Evolutionary conservation across 176 grass and related monocot genomes (phyloP).

Genomic region (Ensete glaucum): DNA sequence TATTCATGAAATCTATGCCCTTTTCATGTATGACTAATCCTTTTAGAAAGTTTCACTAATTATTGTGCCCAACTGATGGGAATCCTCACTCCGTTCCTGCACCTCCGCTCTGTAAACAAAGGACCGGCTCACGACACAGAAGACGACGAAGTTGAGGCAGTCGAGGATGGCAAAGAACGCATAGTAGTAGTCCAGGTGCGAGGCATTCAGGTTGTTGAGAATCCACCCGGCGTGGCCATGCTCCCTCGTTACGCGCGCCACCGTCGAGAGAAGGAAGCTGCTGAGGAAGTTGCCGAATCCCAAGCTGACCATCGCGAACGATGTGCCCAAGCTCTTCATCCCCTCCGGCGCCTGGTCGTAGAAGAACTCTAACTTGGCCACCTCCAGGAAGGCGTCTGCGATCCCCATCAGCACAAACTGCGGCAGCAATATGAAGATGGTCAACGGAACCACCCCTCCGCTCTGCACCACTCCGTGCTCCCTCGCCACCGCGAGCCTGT

Average conservation of each 20-base stretch:
- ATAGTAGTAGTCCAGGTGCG: conserved; percentile 15
- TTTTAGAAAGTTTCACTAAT: no score
- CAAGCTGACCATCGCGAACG: background rate
- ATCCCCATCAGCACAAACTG: conserved; percentile 19
- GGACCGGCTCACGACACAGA: background rate
- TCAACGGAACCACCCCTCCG: background rate
- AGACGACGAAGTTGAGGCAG: background rate
- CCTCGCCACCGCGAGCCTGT: background rate
- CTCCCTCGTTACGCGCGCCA: background rate
- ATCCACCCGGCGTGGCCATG: conserved; percentile 5
- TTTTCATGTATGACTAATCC: no score
- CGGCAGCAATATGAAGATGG: conserved; percentile 19
- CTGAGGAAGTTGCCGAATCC: conserved; percentile 11
- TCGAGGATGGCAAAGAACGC: conserved; percentile 2
- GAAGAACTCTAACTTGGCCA: conserved; percentile 20
- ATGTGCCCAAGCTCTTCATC: conserved; percentile 23
- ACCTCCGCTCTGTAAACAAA: background rate
- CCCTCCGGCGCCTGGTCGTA: conserved; percentile 20
- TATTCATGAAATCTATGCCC: no score
- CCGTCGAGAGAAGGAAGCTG: conserved; percentile 6
- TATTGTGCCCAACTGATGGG: no score
- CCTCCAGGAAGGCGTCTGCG: conserved; percentile 4
- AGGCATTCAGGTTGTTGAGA: conserved; percentile 9
- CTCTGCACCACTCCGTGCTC: background rate
- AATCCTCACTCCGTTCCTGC: no score